Percentiles rank a stretch among this genome's conserved stretches.
Conservation (phyloP, 2,329 filamentous ascomycete species). For the Trichoderma lentiforme region DNA sequence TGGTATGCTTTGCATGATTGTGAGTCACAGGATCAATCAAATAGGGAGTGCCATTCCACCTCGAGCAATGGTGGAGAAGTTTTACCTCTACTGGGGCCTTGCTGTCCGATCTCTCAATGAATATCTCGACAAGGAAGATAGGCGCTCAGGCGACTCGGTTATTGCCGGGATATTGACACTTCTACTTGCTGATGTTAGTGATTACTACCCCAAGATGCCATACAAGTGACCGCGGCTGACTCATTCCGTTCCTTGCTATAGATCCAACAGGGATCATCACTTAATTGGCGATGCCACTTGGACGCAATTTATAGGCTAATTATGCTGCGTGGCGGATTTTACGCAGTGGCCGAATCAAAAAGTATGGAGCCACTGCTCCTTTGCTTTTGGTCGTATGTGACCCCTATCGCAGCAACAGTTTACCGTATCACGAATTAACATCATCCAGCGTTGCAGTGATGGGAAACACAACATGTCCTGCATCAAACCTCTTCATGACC, state of each 20-base stretch:
- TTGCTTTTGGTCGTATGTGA: neutral
- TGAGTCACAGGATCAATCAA: neutral
- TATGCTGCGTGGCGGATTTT: neutral
- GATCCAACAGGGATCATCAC: neutral
- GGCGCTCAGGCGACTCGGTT: neutral
- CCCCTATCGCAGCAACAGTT: too few species aligned
- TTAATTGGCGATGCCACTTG: slow-evolving; percentile 6
- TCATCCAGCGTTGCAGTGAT: neutral
- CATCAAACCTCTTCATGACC: neutral
- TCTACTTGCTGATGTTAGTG: neutral
- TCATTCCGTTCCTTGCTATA: neutral
- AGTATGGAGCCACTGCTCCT: neutral
- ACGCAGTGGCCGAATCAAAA: neutral
- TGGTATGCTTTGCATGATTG: neutral
- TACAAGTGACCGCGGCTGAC: neutral
- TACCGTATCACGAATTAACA: neutral
- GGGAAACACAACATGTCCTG: slow-evolving; percentile 1
- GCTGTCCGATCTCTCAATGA: neutral
- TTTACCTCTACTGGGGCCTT: slow-evolving; percentile 1
- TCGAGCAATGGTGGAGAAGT: neutral
- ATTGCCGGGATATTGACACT: slow-evolving; percentile 3
- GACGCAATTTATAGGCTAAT: neutral
- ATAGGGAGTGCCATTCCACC: neutral
- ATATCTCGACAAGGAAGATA: neutral
- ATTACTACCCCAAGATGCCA: neutral